Conservation (phyloP, 305 asterid species). For the Stenogyne calaminthoides region DNA sequence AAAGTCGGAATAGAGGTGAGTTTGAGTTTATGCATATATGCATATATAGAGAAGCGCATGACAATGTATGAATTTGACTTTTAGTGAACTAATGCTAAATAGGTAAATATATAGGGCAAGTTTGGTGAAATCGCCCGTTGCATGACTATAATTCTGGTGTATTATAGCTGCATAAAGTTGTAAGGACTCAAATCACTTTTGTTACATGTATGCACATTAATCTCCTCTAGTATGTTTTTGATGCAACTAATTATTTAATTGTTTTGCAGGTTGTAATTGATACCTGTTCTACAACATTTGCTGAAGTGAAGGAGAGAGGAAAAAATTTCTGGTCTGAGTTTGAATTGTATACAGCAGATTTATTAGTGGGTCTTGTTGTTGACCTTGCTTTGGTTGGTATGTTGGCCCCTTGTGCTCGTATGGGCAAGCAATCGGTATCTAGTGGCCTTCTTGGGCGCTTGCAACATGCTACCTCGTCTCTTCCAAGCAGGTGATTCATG, state of each 20-base stretch:
- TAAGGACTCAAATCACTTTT: background rate
- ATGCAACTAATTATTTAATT: slow-evolving; percentile 17
- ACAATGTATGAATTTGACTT: slow-evolving; percentile 7
- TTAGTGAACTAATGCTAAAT: background rate
- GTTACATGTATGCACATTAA: slow-evolving; percentile 2
- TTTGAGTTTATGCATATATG: slow-evolving; percentile 21
- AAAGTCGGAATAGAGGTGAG: slow-evolving; percentile 92
- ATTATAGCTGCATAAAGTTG: slow-evolving; percentile 14
- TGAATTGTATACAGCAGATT: slow-evolving; percentile 89
- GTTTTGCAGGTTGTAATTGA: slow-evolving; percentile 71
- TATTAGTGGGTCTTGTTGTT: slow-evolving; percentile 84
- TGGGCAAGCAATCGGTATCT: slow-evolving; percentile 61
- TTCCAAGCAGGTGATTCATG: slow-evolving; percentile 76
- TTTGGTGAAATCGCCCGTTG: background rate
- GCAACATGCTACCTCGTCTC: slow-evolving; percentile 57
- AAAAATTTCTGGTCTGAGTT: slow-evolving; percentile 92
- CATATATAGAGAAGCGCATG: background rate
- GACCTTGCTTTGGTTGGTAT: slow-evolving; percentile 90
- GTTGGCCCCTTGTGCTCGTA: slow-evolving; percentile 91
- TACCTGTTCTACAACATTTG: slow-evolving; percentile 94
- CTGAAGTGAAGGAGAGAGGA: slow-evolving; percentile 91
- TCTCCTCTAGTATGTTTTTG: background rate
- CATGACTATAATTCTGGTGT: slow-evolving; percentile 9
- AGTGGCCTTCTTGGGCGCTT: slow-evolving; percentile 65
- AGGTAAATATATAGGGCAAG: background rate